Percentiles rank a stretch among this genome's conserved stretches.
Evolutionary conservation across 192 early-diverging fungal genomes (phyloP).

Genomic region (Umbelopsis isabellina): DNA sequence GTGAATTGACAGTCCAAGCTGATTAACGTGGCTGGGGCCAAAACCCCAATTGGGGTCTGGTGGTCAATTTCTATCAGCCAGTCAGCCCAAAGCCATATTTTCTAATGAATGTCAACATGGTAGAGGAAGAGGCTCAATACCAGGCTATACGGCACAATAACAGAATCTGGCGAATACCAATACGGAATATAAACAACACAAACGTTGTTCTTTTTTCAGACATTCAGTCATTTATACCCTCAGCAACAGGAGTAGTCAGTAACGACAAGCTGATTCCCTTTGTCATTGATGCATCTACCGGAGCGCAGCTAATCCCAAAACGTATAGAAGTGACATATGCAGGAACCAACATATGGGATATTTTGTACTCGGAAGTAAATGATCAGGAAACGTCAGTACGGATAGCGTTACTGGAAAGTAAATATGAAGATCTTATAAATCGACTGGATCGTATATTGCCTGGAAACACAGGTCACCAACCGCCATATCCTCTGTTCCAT

Average conservation of each 20-base stretch:
- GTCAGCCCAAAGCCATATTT: background rate
- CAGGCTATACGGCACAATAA: constrained; percentile 28
- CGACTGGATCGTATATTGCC: constrained; percentile 30
- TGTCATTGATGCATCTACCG: constrained; percentile 11
- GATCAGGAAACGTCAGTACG: constrained; percentile 2
- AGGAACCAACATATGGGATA: constrained; percentile 9
- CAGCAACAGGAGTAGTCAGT: constrained; percentile 30
- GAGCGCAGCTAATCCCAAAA: constrained; percentile 17
- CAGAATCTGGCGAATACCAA: constrained; percentile 24
- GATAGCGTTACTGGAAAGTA: constrained; percentile 16
- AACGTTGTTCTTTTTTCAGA: constrained; percentile 30
- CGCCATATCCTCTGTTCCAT: constrained; percentile 11
- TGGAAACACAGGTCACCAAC: background rate
- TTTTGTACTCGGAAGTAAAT: constrained; percentile 1
- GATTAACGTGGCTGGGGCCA: too few species aligned
- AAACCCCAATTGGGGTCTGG: background rate
- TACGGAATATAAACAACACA: constrained; percentile 19
- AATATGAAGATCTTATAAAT: constrained; percentile 26
- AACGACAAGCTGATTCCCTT: constrained; percentile 29
- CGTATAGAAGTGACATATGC: constrained; percentile 15
- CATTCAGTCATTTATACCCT: constrained; percentile 32
- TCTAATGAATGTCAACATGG: constrained; percentile 7
- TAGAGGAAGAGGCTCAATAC: constrained; percentile 17
- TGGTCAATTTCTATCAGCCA: background rate
- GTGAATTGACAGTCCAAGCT: too few species aligned